A percentile compares a stretch with the other conserved stretches of the same genome.
phyloP scores from a whole-genome alignment of 1,284 basidiomycete genomes.

The Tilletia horrida region DNA sequence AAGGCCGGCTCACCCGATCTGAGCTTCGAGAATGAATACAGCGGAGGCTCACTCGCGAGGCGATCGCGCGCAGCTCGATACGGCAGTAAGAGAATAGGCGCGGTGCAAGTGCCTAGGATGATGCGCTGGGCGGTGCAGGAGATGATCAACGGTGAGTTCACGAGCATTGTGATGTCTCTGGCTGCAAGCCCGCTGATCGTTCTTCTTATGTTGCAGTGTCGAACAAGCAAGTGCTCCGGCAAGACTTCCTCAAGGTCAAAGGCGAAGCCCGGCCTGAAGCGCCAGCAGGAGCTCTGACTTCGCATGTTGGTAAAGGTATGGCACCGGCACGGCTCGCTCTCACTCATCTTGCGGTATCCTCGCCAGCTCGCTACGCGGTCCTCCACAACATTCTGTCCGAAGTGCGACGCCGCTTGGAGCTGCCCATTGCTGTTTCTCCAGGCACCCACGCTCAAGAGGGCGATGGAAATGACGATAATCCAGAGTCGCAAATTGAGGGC shows the following conservation, averaged over 20 bases:
- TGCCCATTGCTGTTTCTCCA: background rate
- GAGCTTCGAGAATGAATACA: background rate
- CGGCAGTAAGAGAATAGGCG: constrained; percentile 22
- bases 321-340: constrained; percentile 15
- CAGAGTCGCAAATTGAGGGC: constrained; percentile 21
- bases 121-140: constrained; percentile 11
- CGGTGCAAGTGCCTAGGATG: constrained; percentile 6
- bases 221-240: constrained; percentile 4
- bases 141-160: constrained; percentile 1
- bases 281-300: background rate
- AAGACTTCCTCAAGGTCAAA: constrained; percentile 12
- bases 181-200: constrained; percentile 16
- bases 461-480: constrained; percentile 14
- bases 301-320: constrained; percentile 18
- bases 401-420: constrained; percentile 20
- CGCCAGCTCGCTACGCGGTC: constrained; percentile 23
- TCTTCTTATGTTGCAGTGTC: background rate
- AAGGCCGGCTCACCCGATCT: no score
- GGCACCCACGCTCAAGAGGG: background rate
- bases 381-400: constrained; percentile 24
- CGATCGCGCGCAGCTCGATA: constrained; percentile 26
- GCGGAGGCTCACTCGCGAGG: constrained; percentile 19
- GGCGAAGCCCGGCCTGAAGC: constrained; percentile 17
- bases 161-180: background rate
- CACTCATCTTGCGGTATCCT: constrained; percentile 21